Evolutionary conservation across 2,329 filamentous ascomycete genomes (phyloP), one percentile per base, ranked within the genome.

Genomic region (Xylariomycetidae sp.): DNA sequence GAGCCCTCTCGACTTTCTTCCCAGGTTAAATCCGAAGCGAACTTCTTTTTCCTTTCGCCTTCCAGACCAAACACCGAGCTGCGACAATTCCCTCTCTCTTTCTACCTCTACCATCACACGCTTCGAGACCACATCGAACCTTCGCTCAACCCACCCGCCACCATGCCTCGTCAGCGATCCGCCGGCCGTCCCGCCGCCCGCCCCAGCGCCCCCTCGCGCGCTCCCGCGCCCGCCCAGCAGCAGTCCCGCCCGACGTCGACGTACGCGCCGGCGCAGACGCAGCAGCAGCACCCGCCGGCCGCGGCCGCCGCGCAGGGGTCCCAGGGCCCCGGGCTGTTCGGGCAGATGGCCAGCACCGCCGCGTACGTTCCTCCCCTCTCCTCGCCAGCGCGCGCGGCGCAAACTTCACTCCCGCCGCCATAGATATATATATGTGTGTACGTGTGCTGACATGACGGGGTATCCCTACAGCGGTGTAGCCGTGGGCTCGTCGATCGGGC

Each of bases 271-370:
- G 55, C 52, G 40, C 57, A 50, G 41, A 55, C 67, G 33, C 64
- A 75, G 35, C 71, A 75, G 31, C 69, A 70, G 38, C 59, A 63
- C 33, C 63, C 64, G 30, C 61, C 64, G 15, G 30, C 47, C 6
- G 55, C 64, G n/a, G 56, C 65, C 22, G 57, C 70, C 29, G 60
- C 70, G 41, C 63, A 70, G 30, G 61, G 68, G 35, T 74, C 76
- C 34, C 72, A 82, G 47, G 85, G 88, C 18, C 81, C 87, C 5
- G 90, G 92, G 44, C 73, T 98, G 9, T 87, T 98, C 50, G 90
- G 87, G 39, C 87, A 96, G 73, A 95, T 98, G 85, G 92, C 92
- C 48, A 88, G 82, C 58, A 98, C 92, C 37, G 92, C 92, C 61
- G 92, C 92, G 90, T 96, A 36, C 17, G 41, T 39, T n/a, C 27